Conservation (phyloP, 1,284 basidiomycete genomes). For the Ceratobasidium sp. region DNA sequence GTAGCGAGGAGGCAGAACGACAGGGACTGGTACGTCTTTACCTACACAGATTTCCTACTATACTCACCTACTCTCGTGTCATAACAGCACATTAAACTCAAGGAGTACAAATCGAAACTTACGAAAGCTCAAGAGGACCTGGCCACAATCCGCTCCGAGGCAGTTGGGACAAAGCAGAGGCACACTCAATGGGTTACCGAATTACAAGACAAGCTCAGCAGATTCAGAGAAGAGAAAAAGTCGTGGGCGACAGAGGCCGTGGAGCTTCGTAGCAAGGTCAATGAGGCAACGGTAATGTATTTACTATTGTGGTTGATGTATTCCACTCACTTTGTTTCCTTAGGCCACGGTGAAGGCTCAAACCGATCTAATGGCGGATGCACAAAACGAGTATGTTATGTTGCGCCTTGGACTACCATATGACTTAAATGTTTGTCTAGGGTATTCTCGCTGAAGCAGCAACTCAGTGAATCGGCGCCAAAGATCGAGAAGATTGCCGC, state of each 20-base stretch:
- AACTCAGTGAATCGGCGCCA: constrained; percentile 42
- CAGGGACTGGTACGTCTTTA: constrained; percentile 73
- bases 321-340: not conserved
- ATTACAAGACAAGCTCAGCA: constrained; percentile 42
- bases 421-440: not conserved
- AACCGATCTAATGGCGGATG: constrained; percentile 42
- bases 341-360: constrained; percentile 44
- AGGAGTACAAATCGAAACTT: constrained; percentile 41
- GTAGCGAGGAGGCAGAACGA: constrained; percentile 78
- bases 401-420: not conserved
- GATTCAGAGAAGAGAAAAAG: constrained; percentile 45
- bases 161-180: constrained; percentile 35
- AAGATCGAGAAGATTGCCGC: constrained; percentile 44
- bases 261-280: constrained; percentile 45
- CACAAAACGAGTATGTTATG: constrained; percentile 43
- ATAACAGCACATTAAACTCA: constrained; percentile 45
- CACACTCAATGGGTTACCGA: constrained; percentile 43
- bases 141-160: constrained; percentile 38
- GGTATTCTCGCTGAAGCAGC: constrained; percentile 42
- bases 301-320: not conserved
- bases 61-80: not conserved
- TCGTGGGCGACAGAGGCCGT: constrained; percentile 46
- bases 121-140: constrained; percentile 44
- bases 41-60: not conserved
- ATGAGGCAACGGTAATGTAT: constrained; percentile 44